Conservation (phyloP, 345 rosid genomes). For the Eucalyptus rudis region DNA sequence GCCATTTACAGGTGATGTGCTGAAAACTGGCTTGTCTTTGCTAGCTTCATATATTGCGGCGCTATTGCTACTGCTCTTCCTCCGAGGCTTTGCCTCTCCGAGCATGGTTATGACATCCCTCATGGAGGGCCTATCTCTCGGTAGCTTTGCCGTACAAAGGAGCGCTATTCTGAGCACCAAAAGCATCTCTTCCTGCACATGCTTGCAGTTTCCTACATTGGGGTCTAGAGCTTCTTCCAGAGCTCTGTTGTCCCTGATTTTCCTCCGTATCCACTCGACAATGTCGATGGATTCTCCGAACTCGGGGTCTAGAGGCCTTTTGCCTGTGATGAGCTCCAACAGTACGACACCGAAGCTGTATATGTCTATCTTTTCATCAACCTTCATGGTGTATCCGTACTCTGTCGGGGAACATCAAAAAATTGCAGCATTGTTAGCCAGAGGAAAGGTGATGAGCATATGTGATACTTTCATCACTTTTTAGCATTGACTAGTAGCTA, state of each 20-base stretch:
- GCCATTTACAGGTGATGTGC: slow-evolving; percentile 70
- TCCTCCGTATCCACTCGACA: slow-evolving; percentile 66
- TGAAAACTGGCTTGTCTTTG: slow-evolving; percentile 46
- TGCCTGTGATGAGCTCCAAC: slow-evolving; percentile 74
- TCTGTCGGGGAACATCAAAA: slow-evolving; percentile 21
- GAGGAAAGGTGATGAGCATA: background rate
- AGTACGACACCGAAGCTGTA: slow-evolving; percentile 86
- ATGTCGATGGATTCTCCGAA: slow-evolving; percentile 65
- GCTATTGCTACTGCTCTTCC: slow-evolving; percentile 58
- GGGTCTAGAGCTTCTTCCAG: slow-evolving; percentile 64
- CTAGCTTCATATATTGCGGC: slow-evolving; percentile 5
- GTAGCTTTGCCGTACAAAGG: slow-evolving; percentile 76
- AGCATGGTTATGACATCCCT: slow-evolving; percentile 87
- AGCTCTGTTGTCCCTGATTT: slow-evolving; percentile 45
- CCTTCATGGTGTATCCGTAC: slow-evolving; percentile 84
- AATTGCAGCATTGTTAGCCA: background rate
- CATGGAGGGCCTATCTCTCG: slow-evolving; percentile 90
- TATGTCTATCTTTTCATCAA: slow-evolving; percentile 88
- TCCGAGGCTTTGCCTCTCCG: slow-evolving; percentile 81
- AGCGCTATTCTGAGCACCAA: slow-evolving; percentile 75
- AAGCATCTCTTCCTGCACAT: slow-evolving; percentile 94
- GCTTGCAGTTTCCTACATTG: slow-evolving; percentile 61
- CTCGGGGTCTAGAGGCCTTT: slow-evolving; percentile 46
- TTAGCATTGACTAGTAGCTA: background rate
- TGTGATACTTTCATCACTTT: background rate